Percentiles rank a stretch among this genome's conserved stretches.
phyloP scores from a whole-genome alignment of 1,139 yeast species.

The Lipomyces yarrowii region DNA sequence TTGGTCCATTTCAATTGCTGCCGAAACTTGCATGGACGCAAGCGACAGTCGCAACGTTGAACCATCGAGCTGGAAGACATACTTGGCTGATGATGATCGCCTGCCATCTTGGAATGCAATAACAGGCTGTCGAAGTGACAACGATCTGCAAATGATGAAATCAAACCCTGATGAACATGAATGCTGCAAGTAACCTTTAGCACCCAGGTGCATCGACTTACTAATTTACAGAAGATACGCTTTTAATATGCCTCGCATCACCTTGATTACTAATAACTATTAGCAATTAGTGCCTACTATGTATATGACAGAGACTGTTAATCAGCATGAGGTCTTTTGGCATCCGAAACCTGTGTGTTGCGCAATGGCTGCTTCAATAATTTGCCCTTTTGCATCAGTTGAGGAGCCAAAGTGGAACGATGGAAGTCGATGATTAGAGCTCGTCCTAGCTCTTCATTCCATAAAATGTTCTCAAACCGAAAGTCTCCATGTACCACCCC shows the following conservation, averaged over 20 bases:
- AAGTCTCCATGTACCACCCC: not conserved
- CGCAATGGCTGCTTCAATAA: not conserved
- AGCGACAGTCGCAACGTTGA: not conserved
- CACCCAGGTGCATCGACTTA: too few relatives aligned
- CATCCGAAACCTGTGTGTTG: not conserved
- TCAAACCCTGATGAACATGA: not conserved
- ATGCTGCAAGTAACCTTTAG: not conserved
- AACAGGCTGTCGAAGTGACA: not conserved
- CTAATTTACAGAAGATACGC: too few relatives aligned
- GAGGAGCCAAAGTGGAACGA: not conserved
- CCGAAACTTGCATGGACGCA: not conserved
- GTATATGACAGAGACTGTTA: too few relatives aligned
- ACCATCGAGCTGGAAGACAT: not conserved
- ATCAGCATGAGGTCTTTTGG: too few relatives aligned
- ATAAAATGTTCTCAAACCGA: not conserved
- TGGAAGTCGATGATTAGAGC: not conserved
- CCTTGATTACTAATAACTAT: too few relatives aligned
- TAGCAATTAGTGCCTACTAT: too few relatives aligned
- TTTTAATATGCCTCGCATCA: too few relatives aligned
- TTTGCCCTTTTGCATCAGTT: not conserved
- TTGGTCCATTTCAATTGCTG: not conserved
- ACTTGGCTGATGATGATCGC: conserved; percentile 1
- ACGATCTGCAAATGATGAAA: not conserved
- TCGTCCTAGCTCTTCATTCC: conserved; percentile 2
- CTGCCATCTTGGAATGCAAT: not conserved